Evolutionary conservation across 2,329 filamentous ascomycete species (phyloP), one percentile per base, ranked within the genome.

Genomic region (Daldinia eschscholtzii): DNA sequence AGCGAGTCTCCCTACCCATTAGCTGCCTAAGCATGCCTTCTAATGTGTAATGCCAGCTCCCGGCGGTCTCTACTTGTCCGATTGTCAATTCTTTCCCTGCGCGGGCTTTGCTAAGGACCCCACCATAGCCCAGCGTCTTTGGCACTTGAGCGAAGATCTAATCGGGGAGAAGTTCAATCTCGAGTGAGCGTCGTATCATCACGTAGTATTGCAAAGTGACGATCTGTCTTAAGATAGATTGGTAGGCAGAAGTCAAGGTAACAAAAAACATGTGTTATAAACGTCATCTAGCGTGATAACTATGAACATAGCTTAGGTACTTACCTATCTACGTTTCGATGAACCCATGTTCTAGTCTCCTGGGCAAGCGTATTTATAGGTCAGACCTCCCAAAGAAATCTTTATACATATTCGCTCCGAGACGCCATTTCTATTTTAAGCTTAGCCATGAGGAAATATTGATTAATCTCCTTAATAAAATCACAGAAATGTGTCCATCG

Each of bases 131-230:
- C 76, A 80, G 57, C 78, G 76, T 28, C 73, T 84, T 6, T 84
- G 82, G 81, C 70, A 74, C 26, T 63, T 84, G 60, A 83, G 81
- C 56, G 83, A 84, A 65, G 75, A 79, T 39, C 65, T 83, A 46
- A 79, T 80, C 4, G 78, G 78, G 1, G 74, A 81, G 59, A 75
- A 78, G 39, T 83, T 83, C 66, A 33, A 67, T 39, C 58, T 74
- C 7, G 63, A 61, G 37, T 74, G 41, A 70, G 33, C 44, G 30
- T 23, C 20, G 30, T 35, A 23, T 23, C 10, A n/a, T 12, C 9
- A 28, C 13, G 26, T n/a, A 3, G 13, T 30, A 52, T 12, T 5
- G 44, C 23, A 12, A 28, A 48, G 23, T 26, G 46, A 6, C 23
- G 26, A 33, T 52, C 26, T 15, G 6, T 15, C 26, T 33, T 33